phyloP scores from a whole-genome alignment of 1,139 yeast genomes.

The Hanseniaspora uvarum region DNA sequence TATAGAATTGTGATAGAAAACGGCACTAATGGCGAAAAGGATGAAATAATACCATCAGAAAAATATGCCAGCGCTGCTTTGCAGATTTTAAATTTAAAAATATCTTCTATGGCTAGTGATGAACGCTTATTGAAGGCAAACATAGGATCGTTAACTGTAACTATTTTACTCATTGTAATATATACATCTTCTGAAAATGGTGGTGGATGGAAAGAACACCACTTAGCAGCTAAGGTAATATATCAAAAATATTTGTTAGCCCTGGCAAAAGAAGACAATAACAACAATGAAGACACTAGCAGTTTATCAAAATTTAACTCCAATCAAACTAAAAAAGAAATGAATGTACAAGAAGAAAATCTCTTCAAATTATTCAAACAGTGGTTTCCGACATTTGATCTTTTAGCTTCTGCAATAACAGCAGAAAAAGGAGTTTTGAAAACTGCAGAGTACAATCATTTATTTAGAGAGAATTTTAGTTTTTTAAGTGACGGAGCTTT shows the following conservation, averaged over 20 bases:
- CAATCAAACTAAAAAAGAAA: background rate
- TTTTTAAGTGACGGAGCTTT: constrained; percentile 21
- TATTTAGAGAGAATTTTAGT: constrained; percentile 22
- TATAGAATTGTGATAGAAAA: constrained; percentile 37
- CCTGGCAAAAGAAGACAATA: constrained; percentile 37
- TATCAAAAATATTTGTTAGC: constrained; percentile 38
- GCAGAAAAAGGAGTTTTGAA: constrained; percentile 49
- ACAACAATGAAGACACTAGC: background rate
- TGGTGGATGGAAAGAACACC: constrained; percentile 56
- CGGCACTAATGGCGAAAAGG: constrained; percentile 29
- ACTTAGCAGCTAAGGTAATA: constrained; percentile 54
- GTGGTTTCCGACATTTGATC: constrained; percentile 55
- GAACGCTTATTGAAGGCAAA: constrained; percentile 36
- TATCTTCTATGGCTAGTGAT: constrained; percentile 39
- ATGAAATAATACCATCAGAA: background rate
- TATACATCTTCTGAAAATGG: constrained; percentile 45
- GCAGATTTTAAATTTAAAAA: constrained; percentile 43
- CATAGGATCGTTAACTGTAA: constrained; percentile 49
- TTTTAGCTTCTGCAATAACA: constrained; percentile 45
- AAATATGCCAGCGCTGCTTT: constrained; percentile 7
- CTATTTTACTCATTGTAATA: constrained; percentile 49
- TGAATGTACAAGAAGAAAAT: background rate
- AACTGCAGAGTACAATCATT: constrained; percentile 37
- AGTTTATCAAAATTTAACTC: background rate
- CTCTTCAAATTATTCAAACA: constrained; percentile 22